Evolutionary conservation across 2,329 filamentous ascomycete species (phyloP).

Genomic region (Penicillium sp.): DNA sequence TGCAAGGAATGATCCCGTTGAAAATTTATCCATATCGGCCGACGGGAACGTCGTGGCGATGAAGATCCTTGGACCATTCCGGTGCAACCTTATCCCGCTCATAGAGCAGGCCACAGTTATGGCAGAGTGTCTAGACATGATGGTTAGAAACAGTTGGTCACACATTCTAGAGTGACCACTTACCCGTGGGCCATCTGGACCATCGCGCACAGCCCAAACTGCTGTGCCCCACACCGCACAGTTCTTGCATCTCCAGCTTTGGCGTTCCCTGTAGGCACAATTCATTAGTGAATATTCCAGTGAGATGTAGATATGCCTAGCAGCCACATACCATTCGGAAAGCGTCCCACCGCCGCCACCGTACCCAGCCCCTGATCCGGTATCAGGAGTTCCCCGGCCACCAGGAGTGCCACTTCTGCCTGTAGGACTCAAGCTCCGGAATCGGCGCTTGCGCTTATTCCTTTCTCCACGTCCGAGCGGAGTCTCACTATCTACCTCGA

Average conservation of each 20-base stretch:
- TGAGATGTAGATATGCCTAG: background rate
- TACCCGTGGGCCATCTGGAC: conserved; percentile 73
- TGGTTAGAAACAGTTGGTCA: conserved; percentile 14
- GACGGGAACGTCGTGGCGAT: conserved; percentile 41
- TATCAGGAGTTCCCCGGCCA: conserved; percentile 70
- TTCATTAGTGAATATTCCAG: conserved; percentile 4
- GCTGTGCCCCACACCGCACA: conserved; percentile 80
- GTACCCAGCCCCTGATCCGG: conserved; percentile 55
- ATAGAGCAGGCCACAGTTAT: conserved; percentile 83
- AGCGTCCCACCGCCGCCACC: conserved; percentile 57
- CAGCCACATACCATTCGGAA: conserved; percentile 48
- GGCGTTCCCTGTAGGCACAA: conserved; percentile 52
- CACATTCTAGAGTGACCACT: conserved; percentile 30
- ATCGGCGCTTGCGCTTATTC: conserved; percentile 89
- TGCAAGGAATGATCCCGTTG: background rate
- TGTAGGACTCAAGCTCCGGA: conserved; percentile 75
- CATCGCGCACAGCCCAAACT: conserved; percentile 91
- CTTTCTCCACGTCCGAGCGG: conserved; percentile 84
- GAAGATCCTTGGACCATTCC: conserved; percentile 64
- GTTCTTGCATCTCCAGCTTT: conserved; percentile 77
- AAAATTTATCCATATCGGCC: conserved; percentile 23
- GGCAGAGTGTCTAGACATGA: conserved; percentile 63
- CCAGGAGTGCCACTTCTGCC: conserved; percentile 60
- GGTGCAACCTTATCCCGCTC: conserved; percentile 80
- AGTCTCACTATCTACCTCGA: conserved; percentile 57